Conservation (phyloP, 2,329 filamentous ascomycete species). For the Phyllosticta capitalensis region DNA sequence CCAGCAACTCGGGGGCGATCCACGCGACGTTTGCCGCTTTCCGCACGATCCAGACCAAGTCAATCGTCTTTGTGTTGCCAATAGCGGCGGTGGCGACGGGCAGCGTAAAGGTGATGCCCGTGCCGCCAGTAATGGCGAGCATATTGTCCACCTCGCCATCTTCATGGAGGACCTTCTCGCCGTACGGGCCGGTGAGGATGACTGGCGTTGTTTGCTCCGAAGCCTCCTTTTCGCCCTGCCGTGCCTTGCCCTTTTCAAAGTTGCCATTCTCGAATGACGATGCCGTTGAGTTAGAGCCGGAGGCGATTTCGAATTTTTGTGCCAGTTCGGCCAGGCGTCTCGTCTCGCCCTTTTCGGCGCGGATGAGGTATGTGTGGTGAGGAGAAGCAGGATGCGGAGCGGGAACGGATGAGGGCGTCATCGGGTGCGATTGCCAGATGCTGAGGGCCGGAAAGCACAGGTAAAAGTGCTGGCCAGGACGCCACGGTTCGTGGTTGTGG, state of each 20-base stretch:
- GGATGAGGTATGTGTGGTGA: conserved; percentile 28
- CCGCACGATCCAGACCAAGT: conserved; percentile 27
- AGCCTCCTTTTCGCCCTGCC: conserved; percentile 12
- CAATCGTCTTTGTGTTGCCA: conserved; percentile 18
- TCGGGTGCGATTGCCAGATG: conserved; percentile 65
- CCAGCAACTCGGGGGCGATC: conserved; percentile 25
- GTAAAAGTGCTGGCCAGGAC: conserved; percentile 62
- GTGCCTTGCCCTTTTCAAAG: conserved; percentile 15
- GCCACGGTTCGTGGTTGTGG: conserved; percentile 52
- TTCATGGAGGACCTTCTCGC: conserved; percentile 18
- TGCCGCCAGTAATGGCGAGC: conserved; percentile 28
- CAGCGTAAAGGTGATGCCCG: conserved; percentile 29
- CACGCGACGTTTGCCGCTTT: conserved; percentile 25
- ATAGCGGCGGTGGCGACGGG: conserved; percentile 24
- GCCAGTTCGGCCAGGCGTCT: conserved; percentile 24
- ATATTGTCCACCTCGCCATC: conserved; percentile 20
- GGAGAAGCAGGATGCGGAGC: conserved; percentile 26
- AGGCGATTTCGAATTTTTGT: background rate
- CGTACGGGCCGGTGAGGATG: conserved; percentile 27
- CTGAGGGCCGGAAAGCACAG: conserved; percentile 56
- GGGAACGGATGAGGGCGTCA: conserved; percentile 52
- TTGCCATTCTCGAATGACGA: background rate
- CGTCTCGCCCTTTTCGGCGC: conserved; percentile 25
- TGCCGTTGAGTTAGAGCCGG: background rate
- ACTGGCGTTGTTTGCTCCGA: conserved; percentile 18